Evolutionary conservation across 208 protist species (phyloP).

Genomic region (Trypanosoma conorhini): DNA sequence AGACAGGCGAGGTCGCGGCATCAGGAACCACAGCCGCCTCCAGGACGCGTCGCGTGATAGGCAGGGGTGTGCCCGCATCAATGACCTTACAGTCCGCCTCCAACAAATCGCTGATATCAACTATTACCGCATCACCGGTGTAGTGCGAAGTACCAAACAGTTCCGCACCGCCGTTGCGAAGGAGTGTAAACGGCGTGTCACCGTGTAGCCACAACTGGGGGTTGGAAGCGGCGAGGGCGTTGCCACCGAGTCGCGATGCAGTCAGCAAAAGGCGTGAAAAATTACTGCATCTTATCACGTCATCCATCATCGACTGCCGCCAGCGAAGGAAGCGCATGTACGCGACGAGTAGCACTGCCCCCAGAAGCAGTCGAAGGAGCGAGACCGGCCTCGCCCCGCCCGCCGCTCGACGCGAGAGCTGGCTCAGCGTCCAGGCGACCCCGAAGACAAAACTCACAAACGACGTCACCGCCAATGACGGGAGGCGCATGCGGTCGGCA

Average conservation of each 20-base stretch:
- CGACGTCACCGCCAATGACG: slow-evolving; percentile 41
- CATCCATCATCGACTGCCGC: slow-evolving; percentile 28
- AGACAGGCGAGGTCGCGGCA: slow-evolving; percentile 29
- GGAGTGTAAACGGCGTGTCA: slow-evolving; percentile 69
- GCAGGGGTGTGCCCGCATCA: slow-evolving; percentile 1
- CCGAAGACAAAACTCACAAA: slow-evolving; percentile 38
- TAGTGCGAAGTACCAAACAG: slow-evolving; percentile 58
- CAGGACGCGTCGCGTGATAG: slow-evolving; percentile 48
- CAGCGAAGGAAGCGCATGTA: slow-evolving; percentile 36
- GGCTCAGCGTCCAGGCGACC: slow-evolving; percentile 22
- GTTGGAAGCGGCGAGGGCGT: slow-evolving; percentile 58
- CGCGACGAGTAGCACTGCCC: neutral
- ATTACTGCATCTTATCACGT: slow-evolving; percentile 44
- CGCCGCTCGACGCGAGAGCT: slow-evolving; percentile 16
- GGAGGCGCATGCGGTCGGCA: slow-evolving; percentile 33
- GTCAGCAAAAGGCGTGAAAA: slow-evolving; percentile 25
- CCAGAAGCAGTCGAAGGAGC: neutral
- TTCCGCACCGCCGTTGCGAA: slow-evolving; percentile 24
- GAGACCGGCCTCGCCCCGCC: neutral
- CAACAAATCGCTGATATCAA: slow-evolving; percentile 48
- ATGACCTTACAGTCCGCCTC: neutral
- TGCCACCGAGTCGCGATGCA: slow-evolving; percentile 35
- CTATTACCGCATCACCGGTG: slow-evolving; percentile 54
- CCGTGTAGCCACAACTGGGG: slow-evolving; percentile 79
- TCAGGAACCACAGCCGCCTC: slow-evolving; percentile 22